Evolutionary conservation across 768 basidiomycete genomes (phyloP).

Genomic region (Boletellus ananiceps): DNA sequence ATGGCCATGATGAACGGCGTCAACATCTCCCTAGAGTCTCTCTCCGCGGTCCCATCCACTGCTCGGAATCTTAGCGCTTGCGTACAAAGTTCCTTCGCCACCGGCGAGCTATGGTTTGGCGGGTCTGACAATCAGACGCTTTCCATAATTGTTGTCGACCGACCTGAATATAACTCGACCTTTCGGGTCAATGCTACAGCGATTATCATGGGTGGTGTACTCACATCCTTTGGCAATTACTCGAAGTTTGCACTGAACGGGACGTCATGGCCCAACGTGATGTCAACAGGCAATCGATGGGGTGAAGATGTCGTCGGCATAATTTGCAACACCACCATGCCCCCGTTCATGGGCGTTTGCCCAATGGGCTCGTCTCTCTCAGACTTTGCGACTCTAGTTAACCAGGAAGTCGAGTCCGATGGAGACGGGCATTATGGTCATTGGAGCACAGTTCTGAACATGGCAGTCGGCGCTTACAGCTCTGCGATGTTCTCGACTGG

Average conservation of each 20-base stretch:
- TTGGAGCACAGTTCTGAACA: slow-evolving; percentile 6
- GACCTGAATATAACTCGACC: not conserved
- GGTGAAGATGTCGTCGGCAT: slow-evolving; percentile 15
- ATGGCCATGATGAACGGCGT: slow-evolving; percentile 9
- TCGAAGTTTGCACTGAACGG: slow-evolving; percentile 13
- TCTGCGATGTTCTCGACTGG: not conserved
- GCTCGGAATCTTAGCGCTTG: slow-evolving; percentile 9
- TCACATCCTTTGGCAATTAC: slow-evolving; percentile 5
- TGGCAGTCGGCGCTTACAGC: slow-evolving; percentile 11
- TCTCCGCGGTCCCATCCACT: slow-evolving; percentile 10
- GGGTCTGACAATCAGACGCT: slow-evolving; percentile 7
- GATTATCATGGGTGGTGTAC: slow-evolving; percentile 4
- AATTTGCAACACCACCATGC: slow-evolving; percentile 7
- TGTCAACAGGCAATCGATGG: slow-evolving; percentile 9
- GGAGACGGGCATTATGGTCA: too few relatives aligned
- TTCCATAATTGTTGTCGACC: not conserved
- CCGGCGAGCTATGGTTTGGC: slow-evolving; percentile 1
- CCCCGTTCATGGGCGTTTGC: not conserved
- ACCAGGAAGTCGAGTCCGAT: too few relatives aligned
- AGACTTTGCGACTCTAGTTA: slow-evolving; percentile 2
- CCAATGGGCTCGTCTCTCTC: not conserved
- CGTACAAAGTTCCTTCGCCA: accelerated
- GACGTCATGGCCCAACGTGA: slow-evolving; percentile 11
- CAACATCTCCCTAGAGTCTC: slow-evolving; percentile 11
- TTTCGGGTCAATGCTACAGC: slow-evolving; percentile 9